These are phyloP conservation scores for Mucor velutinosus DNA, from an alignment of 371 early-diverging fungal genomes.

Conservation along the genomic window DNA sequence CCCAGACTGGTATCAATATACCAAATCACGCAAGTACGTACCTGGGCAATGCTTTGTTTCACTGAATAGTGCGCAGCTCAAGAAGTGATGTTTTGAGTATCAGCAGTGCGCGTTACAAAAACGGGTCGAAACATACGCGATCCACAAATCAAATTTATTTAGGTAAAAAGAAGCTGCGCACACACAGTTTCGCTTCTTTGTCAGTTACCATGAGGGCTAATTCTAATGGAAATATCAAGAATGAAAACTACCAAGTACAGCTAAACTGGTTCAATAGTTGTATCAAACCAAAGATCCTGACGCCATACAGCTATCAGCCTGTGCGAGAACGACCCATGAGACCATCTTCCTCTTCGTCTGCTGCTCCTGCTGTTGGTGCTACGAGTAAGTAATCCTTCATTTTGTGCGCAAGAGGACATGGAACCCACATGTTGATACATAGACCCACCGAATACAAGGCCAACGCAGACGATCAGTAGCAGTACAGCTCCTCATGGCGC, in stretches of 20 bases:
- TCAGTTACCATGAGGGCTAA: slow-evolving; percentile 2
- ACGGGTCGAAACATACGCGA: neutral
- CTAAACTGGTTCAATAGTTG: slow-evolving; percentile 23
- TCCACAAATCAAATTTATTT: neutral
- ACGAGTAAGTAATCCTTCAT: neutral
- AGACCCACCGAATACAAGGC: neutral
- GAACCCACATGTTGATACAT: neutral
- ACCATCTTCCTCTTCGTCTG: neutral
- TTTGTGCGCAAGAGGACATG: neutral
- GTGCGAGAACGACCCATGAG: neutral
- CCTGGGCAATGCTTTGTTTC: too few relatives aligned
- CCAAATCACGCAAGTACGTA: too few relatives aligned
- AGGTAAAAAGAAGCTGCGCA: neutral
- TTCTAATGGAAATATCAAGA: neutral
- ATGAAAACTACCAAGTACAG: slow-evolving; percentile 20
- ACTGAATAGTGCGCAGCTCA: neutral
- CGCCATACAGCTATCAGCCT: neutral
- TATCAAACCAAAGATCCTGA: slow-evolving; percentile 11
- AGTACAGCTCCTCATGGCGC: neutral
- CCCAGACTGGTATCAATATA: too few relatives aligned
- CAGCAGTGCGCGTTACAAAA: neutral
- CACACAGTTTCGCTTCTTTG: neutral
- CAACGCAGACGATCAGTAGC: neutral
- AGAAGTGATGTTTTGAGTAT: neutral
- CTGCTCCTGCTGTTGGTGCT: too few relatives aligned